Percentiles rank a stretch among this genome's conserved stretches.
Evolutionary conservation across 139 green algal species (phyloP).

Genomic region (Ulvella scutata): DNA sequence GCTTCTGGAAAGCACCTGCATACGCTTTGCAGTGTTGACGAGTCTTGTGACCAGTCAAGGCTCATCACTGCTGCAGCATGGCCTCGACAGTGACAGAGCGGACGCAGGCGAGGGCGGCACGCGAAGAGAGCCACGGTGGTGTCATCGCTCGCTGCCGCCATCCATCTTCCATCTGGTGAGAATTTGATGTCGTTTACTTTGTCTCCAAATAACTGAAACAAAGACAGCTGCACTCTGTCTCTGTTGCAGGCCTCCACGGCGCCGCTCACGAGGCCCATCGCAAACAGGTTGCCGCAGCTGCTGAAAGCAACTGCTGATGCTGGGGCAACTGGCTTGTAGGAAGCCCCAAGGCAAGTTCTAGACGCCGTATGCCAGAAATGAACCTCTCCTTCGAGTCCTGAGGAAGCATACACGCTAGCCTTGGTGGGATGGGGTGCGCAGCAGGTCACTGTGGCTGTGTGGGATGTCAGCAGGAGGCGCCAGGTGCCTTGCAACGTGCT

Average conservation of each 20-base stretch:
- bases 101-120: neutral
- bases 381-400: neutral
- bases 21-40: constrained; percentile 1
- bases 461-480: neutral
- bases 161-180: constrained; percentile 3
- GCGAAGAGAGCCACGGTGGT: constrained; percentile 5
- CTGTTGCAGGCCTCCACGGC: constrained; percentile 1
- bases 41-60: constrained; percentile 9
- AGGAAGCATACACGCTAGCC: constrained; percentile 1
- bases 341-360: neutral
- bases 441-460: neutral
- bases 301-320: constrained; percentile 6
- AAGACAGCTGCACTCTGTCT: neutral
- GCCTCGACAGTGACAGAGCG: constrained; percentile 1
- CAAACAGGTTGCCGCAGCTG: neutral
- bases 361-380: neutral
- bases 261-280: neutral
- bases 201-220: neutral
- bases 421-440: neutral
- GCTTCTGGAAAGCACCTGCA: no score
- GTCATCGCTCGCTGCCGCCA: constrained; percentile 7
- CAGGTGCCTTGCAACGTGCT: neutral
- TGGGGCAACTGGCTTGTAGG: neutral
- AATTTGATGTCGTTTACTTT: constrained; percentile 4
- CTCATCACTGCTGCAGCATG: constrained; percentile 5